Evolutionary conservation across 2,329 filamentous ascomycete genomes (phyloP), one percentile per base, ranked within the genome.

Genomic region (Talaromyces marneffei): DNA sequence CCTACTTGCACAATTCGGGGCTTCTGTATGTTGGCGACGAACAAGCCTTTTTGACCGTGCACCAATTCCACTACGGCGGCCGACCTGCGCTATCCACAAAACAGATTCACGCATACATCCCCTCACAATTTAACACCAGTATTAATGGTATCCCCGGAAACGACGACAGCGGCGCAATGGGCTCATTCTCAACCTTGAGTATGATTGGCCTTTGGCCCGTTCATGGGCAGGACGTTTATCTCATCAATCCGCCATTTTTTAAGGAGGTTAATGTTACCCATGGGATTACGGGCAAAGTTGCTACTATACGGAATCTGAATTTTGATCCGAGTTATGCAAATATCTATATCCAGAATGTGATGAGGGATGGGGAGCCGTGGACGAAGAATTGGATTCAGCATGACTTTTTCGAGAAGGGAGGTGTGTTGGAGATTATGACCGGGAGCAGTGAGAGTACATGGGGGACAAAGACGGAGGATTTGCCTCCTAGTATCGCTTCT

Each of bases 201-300:
- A 87, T 88, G 85, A 82, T 88, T 77, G 86, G 86, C 0, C 72
- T 88, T 12, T 88, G 86, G 70, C 86, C 86, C 0, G 83, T 87
- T 58, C 79, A 84, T 0, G 85, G 85, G 0, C 85, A 88, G 67
- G 75, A 87, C 64, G 84, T 87, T 0, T 88, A 88, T 66, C 79
- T 88, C 18, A 86, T 88, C 65, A 87, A 76, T 0, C 83, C 86
- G 0, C 86, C 86, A 0, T 89, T 82, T 66, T 89, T 88, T 64
- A 75, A 80, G 62, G 75, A 76, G 39, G 77, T 87, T 0, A 81
- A 79, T 42, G 76, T 87, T 52, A 83, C 74, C 14, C 81, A 81
- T 62, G 80, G 80, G 0, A 70, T 82, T 16, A 87, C 84, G 0
- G 80, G 82, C 2, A 83, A 82, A 60, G 83, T 78, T 16, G 85